Evolutionary conservation across 2,329 filamentous ascomycete genomes (phyloP).

Genomic region (Colletotrichum chrysophilum): DNA sequence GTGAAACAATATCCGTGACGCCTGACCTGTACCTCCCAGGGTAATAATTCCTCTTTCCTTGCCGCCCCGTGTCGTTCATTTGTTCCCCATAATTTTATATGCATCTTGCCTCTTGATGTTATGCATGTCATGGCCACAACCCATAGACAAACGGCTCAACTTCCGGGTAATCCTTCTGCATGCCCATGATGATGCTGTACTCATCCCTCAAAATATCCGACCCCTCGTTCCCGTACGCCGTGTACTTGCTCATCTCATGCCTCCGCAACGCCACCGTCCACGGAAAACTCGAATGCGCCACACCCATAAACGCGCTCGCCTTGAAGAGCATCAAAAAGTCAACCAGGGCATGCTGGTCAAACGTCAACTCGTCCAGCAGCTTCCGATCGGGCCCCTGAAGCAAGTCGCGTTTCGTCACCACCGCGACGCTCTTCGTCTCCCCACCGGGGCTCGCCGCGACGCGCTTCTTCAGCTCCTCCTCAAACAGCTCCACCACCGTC

Average conservation of each 20-base stretch:
- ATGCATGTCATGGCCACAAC: constrained; percentile 30
- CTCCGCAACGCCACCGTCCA: constrained; percentile 37
- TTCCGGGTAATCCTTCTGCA: constrained; percentile 31
- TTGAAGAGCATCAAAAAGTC: constrained; percentile 37
- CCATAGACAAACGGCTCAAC: constrained; percentile 33
- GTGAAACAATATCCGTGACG: neutral
- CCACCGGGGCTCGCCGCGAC: neutral
- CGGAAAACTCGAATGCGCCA: constrained; percentile 36
- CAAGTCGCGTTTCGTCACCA: constrained; percentile 36
- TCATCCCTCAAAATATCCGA: constrained; percentile 35
- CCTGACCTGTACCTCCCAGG: neutral
- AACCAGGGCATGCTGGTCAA: constrained; percentile 37
- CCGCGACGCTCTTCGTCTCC: constrained; percentile 24
- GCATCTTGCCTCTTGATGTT: neutral
- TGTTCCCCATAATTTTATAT: too few relatives aligned
- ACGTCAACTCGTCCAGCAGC: constrained; percentile 29
- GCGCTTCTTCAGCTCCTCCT: constrained; percentile 10
- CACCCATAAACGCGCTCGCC: constrained; percentile 36
- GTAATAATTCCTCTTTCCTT: neutral
- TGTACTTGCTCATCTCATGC: constrained; percentile 34
- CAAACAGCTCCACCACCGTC: constrained; percentile 30
- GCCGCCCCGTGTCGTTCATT: too few relatives aligned
- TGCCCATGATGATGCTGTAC: constrained; percentile 36
- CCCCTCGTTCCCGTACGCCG: constrained; percentile 29
- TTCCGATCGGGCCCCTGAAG: constrained; percentile 23